phyloP scores from a whole-genome alignment of 306 rosid genomes.

The Sicyos baderoa region DNA sequence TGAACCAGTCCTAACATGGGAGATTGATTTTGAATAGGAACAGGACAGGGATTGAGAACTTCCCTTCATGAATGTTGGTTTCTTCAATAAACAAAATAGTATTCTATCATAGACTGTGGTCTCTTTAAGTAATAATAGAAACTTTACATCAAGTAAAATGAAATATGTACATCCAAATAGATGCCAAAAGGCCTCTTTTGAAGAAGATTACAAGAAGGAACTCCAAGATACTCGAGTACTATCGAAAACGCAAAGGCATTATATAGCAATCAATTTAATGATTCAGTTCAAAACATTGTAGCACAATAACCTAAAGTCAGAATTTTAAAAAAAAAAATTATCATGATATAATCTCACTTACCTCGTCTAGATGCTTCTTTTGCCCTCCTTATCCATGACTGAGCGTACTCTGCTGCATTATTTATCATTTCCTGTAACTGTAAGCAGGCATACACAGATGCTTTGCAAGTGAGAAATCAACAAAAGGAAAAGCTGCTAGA shows the following conservation, averaged over 20 bases:
- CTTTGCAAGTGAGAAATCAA: slow-evolving; percentile 14
- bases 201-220: not conserved
- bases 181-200: not conserved
- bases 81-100: not conserved
- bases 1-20: slow-evolving; percentile 7
- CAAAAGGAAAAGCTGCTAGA: not conserved
- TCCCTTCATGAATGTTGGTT: not conserved
- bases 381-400: slow-evolving; percentile 62
- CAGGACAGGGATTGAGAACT: not conserved
- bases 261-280: no score
- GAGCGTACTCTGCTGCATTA: slow-evolving; percentile 60
- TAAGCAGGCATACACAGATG: slow-evolving; percentile 16
- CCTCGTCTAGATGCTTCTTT: slow-evolving; percentile 71
- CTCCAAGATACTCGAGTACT: not conserved
- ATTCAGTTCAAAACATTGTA: not conserved
- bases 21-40: not conserved
- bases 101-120: not conserved
- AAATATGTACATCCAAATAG: not conserved
- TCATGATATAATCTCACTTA: slow-evolving; percentile 17
- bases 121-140: not conserved
- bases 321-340: no score
- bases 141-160: not conserved
- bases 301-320: not conserved
- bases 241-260: not conserved
- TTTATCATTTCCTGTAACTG: slow-evolving; percentile 60